Percentiles rank a stretch among this genome's conserved stretches.
phyloP scores from a whole-genome alignment of 805 yeast genomes.

The Zygotorulaspora chibaensis region DNA sequence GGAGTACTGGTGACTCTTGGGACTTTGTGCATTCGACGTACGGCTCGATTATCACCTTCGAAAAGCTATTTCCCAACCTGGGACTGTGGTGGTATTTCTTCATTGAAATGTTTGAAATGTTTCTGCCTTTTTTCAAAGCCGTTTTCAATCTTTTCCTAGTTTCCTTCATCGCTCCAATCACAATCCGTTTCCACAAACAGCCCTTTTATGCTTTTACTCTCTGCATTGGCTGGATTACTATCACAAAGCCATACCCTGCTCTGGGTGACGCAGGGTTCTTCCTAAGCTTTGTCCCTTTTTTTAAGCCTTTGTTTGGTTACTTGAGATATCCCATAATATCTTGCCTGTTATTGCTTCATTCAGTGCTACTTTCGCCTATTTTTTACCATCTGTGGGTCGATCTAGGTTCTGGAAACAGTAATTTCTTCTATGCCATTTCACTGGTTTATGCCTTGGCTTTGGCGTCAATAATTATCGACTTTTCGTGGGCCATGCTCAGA shows the following conservation, averaged over 20 bases:
- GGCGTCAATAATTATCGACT: slow-evolving; percentile 64
- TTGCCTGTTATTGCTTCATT: slow-evolving; percentile 49
- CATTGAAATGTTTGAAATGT: slow-evolving; percentile 89
- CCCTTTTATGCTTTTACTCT: slow-evolving; percentile 54
- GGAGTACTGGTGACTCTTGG: slow-evolving; percentile 38
- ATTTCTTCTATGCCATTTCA: slow-evolving; percentile 92
- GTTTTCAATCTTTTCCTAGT: slow-evolving; percentile 75
- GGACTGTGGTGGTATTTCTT: slow-evolving; percentile 99
- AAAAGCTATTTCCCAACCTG: slow-evolving; percentile 78
- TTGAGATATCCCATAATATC: slow-evolving; percentile 47
- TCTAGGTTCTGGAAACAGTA: slow-evolving; percentile 90
- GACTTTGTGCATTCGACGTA: slow-evolving; percentile 52
- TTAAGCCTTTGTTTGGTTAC: slow-evolving; percentile 44
- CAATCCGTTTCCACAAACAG: slow-evolving; percentile 58
- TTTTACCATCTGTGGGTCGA: slow-evolving; percentile 94
- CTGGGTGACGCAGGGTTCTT: slow-evolving; percentile 68
- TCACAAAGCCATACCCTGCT: slow-evolving; percentile 83
- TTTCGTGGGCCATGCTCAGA: slow-evolving; percentile 74
- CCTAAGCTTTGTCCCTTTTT: slow-evolving; percentile 44
- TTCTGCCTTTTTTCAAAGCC: slow-evolving; percentile 75
- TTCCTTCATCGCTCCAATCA: slow-evolving; percentile 66
- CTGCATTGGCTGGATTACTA: slow-evolving; percentile 49
- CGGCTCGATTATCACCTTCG: slow-evolving; percentile 53
- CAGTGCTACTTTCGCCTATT: slow-evolving; percentile 72
- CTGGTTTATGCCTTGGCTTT: slow-evolving; percentile 72